A percentile compares a stretch with the other conserved stretches of the same genome.
phyloP scores from a whole-genome alignment of 768 basidiomycete genomes.

The Gelatoporia subvermispora region DNA sequence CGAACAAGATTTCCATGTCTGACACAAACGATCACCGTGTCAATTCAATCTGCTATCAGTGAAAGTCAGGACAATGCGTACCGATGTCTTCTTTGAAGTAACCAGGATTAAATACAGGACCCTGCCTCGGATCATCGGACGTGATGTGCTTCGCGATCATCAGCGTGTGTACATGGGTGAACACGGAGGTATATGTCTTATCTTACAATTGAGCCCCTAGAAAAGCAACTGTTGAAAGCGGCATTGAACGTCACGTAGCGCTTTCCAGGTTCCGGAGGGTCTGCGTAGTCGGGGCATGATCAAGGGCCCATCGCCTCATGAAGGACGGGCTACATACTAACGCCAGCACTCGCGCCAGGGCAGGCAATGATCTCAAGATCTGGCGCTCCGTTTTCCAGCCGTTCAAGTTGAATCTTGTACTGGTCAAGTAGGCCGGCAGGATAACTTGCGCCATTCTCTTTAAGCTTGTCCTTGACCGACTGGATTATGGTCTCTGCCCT shows the following conservation, averaged over 20 bases:
- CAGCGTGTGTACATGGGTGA: too few species aligned
- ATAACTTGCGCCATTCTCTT: conserved; percentile 15
- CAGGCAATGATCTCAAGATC: conserved; percentile 30
- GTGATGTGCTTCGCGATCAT: too few species aligned
- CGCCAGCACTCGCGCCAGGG: conserved; percentile 20
- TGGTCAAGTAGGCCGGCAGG: conserved; percentile 36
- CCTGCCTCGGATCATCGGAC: too few species aligned
- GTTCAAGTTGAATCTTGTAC: conserved; percentile 33
- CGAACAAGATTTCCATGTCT: conserved; percentile 25
- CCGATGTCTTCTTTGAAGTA: conserved; percentile 28
- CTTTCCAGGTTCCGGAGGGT: conserved; percentile 33
- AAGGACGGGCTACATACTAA: conserved; percentile 25
- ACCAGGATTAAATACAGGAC: conserved; percentile 25
- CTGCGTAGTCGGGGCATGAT: conserved; percentile 15
- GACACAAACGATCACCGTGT: too few species aligned
- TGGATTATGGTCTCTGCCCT: conserved; percentile 17
- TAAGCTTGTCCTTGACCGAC: conserved; percentile 21
- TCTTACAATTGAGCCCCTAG: conserved; percentile 45
- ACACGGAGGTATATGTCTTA: background rate
- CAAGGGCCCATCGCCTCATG: conserved; percentile 2
- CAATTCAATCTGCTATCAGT: too few species aligned
- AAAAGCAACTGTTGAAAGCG: conserved; percentile 40
- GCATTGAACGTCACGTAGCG: conserved; percentile 36
- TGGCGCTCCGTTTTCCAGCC: conserved; percentile 22
- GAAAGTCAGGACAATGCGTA: conserved; percentile 1